Conservation (phyloP, 768 basidiomycete species). For the Psilocybe tampanensis region DNA sequence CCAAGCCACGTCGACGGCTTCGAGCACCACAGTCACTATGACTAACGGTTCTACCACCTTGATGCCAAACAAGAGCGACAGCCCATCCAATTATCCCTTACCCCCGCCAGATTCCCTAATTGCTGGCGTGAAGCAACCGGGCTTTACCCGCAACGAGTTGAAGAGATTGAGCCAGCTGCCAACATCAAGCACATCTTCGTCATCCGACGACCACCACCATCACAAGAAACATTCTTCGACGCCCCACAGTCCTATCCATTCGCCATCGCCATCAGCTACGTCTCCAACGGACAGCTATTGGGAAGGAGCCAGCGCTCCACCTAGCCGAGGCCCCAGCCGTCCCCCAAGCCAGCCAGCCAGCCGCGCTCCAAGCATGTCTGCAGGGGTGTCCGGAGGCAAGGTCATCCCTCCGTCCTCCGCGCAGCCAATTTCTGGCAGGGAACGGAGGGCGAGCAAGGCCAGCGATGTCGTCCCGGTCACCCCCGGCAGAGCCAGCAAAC, state of each 20-base stretch:
- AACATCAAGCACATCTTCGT: conserved; percentile 22
- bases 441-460: conserved; percentile 29
- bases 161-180: conserved; percentile 35
- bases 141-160: conserved; percentile 46
- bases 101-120: conserved; percentile 52
- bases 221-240: conserved; percentile 21
- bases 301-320: conserved; percentile 54
- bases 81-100: conserved; percentile 40
- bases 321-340: conserved; percentile 60
- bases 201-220: conserved; percentile 42
- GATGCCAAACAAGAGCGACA: conserved; percentile 19
- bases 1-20: conserved; percentile 14
- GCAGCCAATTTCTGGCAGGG: conserved; percentile 21
- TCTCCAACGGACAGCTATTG: conserved; percentile 64
- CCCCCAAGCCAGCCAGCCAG: conserved; percentile 54
- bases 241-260: conserved; percentile 25
- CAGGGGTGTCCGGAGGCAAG: conserved; percentile 41
- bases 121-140: conserved; percentile 53
- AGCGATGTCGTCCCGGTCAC: conserved; percentile 24
- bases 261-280: conserved; percentile 42
- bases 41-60: conserved; percentile 16
- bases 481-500: conserved; percentile 33
- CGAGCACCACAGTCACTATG: conserved; percentile 14
- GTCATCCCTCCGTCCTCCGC: conserved; percentile 18
- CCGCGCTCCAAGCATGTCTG: conserved; percentile 52